These are phyloP conservation scores for Lodderomyces oxycetoniae DNA, from an alignment of 1,139 yeast species.

Conservation along the genomic window DNA sequence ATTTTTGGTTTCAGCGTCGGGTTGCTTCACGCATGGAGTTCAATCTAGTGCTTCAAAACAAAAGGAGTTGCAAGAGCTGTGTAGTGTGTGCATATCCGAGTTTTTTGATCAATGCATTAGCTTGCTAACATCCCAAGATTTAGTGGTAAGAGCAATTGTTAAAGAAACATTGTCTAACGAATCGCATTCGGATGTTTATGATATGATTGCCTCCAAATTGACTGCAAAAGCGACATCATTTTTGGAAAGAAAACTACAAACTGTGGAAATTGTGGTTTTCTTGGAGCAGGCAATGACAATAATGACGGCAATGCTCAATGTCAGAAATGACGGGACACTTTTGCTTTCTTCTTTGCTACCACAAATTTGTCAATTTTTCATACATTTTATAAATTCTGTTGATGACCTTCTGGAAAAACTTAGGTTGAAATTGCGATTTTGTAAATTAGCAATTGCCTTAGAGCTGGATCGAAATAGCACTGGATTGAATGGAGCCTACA, in stretches of 20 bases:
- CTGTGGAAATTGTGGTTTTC: conserved; percentile 32
- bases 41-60: conserved; percentile 12
- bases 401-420: conserved; percentile 35
- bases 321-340: conserved; percentile 37
- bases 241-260: conserved; percentile 22
- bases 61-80: conserved; percentile 13
- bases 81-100: conserved; percentile 30
- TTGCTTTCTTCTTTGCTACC: conserved; percentile 34
- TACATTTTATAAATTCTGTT: conserved; percentile 31
- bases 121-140: conserved; percentile 47
- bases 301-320: conserved; percentile 33
- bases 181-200: conserved; percentile 42
- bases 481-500: conserved; percentile 53
- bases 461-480: conserved; percentile 37
- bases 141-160: conserved; percentile 44
- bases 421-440: conserved; percentile 54
- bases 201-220: conserved; percentile 32
- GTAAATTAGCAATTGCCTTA: conserved; percentile 50
- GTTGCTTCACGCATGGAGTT: conserved; percentile 51
- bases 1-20: conserved; percentile 55
- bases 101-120: conserved; percentile 50
- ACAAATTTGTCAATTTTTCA: conserved; percentile 25
- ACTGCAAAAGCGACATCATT: conserved; percentile 23
- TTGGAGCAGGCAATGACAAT: conserved; percentile 40
- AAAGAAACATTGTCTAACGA: conserved; percentile 45